phyloP scores from a whole-genome alignment of 2,329 filamentous ascomycete species.

The Zalaria sp. region DNA sequence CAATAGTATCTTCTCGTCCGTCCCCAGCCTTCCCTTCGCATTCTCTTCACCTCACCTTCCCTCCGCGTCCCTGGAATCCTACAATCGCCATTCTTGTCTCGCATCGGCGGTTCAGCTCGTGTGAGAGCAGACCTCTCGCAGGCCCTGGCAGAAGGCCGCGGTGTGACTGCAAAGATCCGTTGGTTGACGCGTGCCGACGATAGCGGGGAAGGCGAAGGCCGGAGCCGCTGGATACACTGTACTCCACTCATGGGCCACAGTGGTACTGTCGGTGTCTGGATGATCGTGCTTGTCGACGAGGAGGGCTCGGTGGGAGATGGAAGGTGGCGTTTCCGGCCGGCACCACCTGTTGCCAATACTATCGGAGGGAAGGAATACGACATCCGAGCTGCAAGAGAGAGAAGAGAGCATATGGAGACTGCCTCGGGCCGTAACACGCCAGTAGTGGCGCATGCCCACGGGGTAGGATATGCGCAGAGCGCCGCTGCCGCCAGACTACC shows the following conservation, averaged over 20 bases:
- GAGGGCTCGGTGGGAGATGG: conserved; percentile 12
- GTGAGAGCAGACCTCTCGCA: conserved; percentile 24
- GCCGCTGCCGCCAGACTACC: not conserved
- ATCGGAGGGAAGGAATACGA: conserved; percentile 21
- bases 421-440: not conserved
- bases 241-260: conserved; percentile 56
- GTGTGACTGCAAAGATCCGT: conserved; percentile 29
- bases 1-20: conserved; percentile 46
- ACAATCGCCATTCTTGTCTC: conserved; percentile 28
- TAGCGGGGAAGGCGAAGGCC: conserved; percentile 36
- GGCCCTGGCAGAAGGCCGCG: conserved; percentile 22
- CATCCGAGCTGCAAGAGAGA: conserved; percentile 1
- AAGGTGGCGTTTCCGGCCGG: conserved; percentile 17
- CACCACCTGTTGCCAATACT: conserved; percentile 18
- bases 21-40: conserved; percentile 49
- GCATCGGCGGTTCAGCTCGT: conserved; percentile 23
- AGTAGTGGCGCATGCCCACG: not conserved
- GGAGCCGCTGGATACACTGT: conserved; percentile 62
- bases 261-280: conserved; percentile 61
- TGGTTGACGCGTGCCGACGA: conserved; percentile 26
- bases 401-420: not conserved
- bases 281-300: conserved; percentile 60
- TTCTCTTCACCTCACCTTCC: conserved; percentile 55
- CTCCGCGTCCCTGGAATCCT: conserved; percentile 54
- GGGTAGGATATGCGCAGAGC: not conserved